These are phyloP conservation scores for Colletotrichum salicis DNA, from an alignment of 2,329 filamentous ascomycete genomes.

Conservation along the genomic window DNA sequence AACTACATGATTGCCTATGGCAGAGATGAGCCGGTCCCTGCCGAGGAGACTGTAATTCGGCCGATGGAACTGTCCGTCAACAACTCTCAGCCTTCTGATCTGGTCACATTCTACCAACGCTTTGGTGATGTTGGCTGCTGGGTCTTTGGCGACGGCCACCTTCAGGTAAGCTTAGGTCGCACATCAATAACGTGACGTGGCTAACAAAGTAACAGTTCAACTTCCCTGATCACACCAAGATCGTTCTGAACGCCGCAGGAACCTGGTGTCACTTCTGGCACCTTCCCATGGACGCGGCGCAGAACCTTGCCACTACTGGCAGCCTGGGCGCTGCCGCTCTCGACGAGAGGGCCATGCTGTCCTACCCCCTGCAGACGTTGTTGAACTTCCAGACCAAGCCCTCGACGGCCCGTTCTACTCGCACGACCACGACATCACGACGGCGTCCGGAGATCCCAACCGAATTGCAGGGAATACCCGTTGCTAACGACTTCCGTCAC, in stretches of 20 bases:
- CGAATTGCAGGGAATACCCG: conserved; percentile 71
- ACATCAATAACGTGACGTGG: not conserved
- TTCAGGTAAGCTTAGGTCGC: conserved; percentile 65
- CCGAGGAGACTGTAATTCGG: conserved; percentile 57
- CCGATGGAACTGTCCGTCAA: conserved; percentile 41
- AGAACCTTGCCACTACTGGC: conserved; percentile 71
- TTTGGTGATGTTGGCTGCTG: conserved; percentile 84
- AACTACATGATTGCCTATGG: conserved; percentile 81
- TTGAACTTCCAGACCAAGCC: conserved; percentile 72
- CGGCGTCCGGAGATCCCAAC: conserved; percentile 70
- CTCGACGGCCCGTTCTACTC: conserved; percentile 50
- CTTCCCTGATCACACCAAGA: conserved; percentile 88
- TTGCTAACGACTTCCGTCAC: conserved; percentile 76
- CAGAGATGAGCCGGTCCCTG: conserved; percentile 70
- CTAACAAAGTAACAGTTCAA: conserved; percentile 71
- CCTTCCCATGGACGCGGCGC: conserved; percentile 76
- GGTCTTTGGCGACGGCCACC: conserved; percentile 82
- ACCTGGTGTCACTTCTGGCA: conserved; percentile 82
- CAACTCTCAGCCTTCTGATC: conserved; percentile 56
- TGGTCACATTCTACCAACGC: conserved; percentile 84
- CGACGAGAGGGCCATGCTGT: conserved; percentile 76
- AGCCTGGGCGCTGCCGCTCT: conserved; percentile 77
- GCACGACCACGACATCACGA: conserved; percentile 58
- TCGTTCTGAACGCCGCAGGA: conserved; percentile 80
- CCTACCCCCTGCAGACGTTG: conserved; percentile 78